These are phyloP conservation scores for Tricharina praecox DNA, from an alignment of 495 filamentous ascomycete genomes.

Conservation along the genomic window DNA sequence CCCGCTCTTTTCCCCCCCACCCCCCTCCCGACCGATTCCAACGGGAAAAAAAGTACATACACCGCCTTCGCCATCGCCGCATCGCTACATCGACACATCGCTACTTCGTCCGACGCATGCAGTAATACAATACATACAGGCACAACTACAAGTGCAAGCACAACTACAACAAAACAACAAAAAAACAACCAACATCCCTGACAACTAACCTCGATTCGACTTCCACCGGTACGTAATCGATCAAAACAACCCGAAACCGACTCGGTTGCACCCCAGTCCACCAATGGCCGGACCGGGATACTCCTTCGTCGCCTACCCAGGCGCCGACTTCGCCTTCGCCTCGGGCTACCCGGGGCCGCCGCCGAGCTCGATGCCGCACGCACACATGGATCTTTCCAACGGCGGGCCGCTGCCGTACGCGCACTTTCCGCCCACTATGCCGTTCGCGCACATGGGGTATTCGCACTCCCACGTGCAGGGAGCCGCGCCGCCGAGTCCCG, in stretches of 20 bases:
- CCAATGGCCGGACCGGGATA: conserved; percentile 21
- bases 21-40: no score
- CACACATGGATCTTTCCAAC: conserved; percentile 23
- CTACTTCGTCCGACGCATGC: no score
- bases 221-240: background rate
- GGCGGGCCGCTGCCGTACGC: conserved; percentile 11
- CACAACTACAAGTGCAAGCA: no score
- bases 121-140: no score
- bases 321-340: conserved; percentile 21
- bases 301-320: conserved; percentile 23
- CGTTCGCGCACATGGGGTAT: conserved; percentile 19
- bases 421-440: conserved; percentile 21
- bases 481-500: conserved; percentile 18
- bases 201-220: background rate
- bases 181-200: background rate
- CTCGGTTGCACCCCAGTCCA: conserved; percentile 22
- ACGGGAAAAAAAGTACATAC: no score
- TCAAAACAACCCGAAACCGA: background rate
- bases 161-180: background rate
- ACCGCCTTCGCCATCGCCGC: no score
- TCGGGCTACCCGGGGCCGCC: conserved; percentile 19
- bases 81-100: no score
- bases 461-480: conserved; percentile 17
- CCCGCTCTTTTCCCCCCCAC: conserved; percentile 24
- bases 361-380: conserved; percentile 15